Base-by-base conservation (phyloP, 352 stramenopile species). In the Phytophthora constricta region DNA sequence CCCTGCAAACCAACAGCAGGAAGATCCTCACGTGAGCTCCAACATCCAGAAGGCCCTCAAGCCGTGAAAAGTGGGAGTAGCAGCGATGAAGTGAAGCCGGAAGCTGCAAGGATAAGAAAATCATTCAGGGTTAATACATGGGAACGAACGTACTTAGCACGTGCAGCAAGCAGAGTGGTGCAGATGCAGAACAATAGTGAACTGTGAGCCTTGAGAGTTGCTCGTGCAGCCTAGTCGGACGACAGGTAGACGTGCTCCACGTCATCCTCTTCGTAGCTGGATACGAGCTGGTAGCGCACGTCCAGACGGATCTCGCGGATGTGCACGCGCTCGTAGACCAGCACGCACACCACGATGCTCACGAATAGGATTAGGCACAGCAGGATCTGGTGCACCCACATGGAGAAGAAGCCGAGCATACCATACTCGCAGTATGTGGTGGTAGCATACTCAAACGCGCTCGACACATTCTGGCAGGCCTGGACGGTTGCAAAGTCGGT, bases 351-450 rank as follows among this genome's bases (percentile, higher is more conserved):
- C 41, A 93, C 56, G 47, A 93, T 77, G 65, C 80, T 82, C 48
- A 91, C 77, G 60, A 93, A 92, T 3, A 95, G 68, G 28, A 91
- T 76, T n/a, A 90, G 50, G 51, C 87, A 95, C 11, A 95, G 60
- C 53, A 92, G 55, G 33, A 95, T 83, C 76, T 95, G 87, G 58
- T 95, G 87, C 48, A 91, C 78, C 87, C 87, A 95, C 83, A 95
- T 90, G 14, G 84, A 91, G 54, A 92, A 91, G 62, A 95, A 88
- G 22, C 87, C 87, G 41, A 93, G 71, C 63, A 95, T 90, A 50
- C 87, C 84, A 66, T 87, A 93, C 70, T 90, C 86, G 63, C 87
- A 95, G 67, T 84, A 92, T 42, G 79, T 74, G 33, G 72, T 69
- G 25, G 84, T 67, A 7, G 84, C 87, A 46, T 86, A 72, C 49